phyloP scores from a whole-genome alignment of 1,139 yeast genomes.

The Lodderomyces parapsilosis region DNA sequence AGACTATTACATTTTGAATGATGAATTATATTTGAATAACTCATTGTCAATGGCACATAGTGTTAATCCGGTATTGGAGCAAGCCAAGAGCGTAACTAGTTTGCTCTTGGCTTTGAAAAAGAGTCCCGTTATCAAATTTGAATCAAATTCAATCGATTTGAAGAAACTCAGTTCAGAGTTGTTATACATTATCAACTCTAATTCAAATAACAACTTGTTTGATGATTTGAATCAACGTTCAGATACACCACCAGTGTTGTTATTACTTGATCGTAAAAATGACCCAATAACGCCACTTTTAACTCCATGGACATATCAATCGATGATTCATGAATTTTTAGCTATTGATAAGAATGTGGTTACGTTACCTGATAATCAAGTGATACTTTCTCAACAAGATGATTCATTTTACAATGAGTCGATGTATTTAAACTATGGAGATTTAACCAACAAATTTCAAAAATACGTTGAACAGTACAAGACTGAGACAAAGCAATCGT shows the following conservation, averaged over 20 bases:
- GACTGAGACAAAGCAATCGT: slow-evolving; percentile 67
- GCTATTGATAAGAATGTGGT: slow-evolving; percentile 83
- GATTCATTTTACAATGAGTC: slow-evolving; percentile 78
- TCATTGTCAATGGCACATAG: neutral
- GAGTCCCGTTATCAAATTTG: slow-evolving; percentile 78
- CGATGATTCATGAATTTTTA: slow-evolving; percentile 92
- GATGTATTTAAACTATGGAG: slow-evolving; percentile 91
- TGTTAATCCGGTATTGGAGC: slow-evolving; percentile 35
- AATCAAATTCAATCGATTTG: slow-evolving; percentile 60
- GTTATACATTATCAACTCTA: slow-evolving; percentile 56
- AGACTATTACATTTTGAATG: slow-evolving; percentile 75
- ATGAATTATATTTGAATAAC: slow-evolving; percentile 52
- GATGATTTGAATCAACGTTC: slow-evolving; percentile 54
- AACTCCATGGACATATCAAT: slow-evolving; percentile 96
- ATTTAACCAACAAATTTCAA: slow-evolving; percentile 84
- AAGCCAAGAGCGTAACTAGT: slow-evolving; percentile 58
- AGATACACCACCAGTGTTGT: slow-evolving; percentile 72
- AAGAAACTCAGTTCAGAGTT: slow-evolving; percentile 71
- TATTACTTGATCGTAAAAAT: slow-evolving; percentile 79
- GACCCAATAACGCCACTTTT: slow-evolving; percentile 93
- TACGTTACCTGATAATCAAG: slow-evolving; percentile 43
- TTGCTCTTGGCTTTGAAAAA: slow-evolving; percentile 69
- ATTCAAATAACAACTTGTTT: slow-evolving; percentile 59
- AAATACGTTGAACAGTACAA: slow-evolving; percentile 83
- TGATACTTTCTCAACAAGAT: slow-evolving; percentile 40